Base-by-base conservation (phyloP, 2,329 filamentous ascomycete species). In the Penicillium decumbens region DNA sequence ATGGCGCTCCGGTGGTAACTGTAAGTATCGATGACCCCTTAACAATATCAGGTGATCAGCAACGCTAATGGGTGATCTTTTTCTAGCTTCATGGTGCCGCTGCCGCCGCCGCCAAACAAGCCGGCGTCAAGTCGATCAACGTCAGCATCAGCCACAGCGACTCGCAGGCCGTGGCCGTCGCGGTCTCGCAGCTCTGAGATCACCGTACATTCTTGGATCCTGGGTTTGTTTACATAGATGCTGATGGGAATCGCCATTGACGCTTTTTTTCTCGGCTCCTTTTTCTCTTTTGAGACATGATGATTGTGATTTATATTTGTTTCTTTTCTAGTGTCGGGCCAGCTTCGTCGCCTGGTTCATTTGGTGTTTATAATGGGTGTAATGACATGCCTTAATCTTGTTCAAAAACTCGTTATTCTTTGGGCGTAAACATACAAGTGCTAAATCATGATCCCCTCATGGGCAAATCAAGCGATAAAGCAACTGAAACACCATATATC, bases 61-160 rank as follows among this genome's bases (percentile, higher is more conserved):
- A 49, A 58, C 24, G 43, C 55, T 61, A 58, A 61, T 53, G 41
- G 45, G 52, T 62, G 55, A 71, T 81, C 63, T 42, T 39, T 43
- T 35, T 54, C 59, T 64, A 96, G 89, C 83, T 98, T 41, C 86
- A 92, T 60, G 93, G 92, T 59, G 83, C 88, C 54, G 93, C 93
- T 45, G 83, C 89, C 55, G 74, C 81, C 45, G 89, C 89, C 46
- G 93, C 93, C n/a, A 84, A 87, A 69, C 80, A 88, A 70, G 89
- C 87, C 24, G 89, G 91, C 54, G 84, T 97, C 38, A 95, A 92
- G 78, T 83, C 84, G 47, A 85, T 97, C 57, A 92, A 80, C 58
- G 87, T 98, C 60, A 95, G 90, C 66, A 96, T 98, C 67, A 96
- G 92, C 62, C 95, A 98, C 74, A 93, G 88, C 33, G 92, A 97